A percentile compares a stretch with the other conserved stretches of the same genome.
These are phyloP conservation scores for Cytospora mali DNA, from an alignment of 2,329 filamentous ascomycete genomes.

Conservation along the genomic window DNA sequence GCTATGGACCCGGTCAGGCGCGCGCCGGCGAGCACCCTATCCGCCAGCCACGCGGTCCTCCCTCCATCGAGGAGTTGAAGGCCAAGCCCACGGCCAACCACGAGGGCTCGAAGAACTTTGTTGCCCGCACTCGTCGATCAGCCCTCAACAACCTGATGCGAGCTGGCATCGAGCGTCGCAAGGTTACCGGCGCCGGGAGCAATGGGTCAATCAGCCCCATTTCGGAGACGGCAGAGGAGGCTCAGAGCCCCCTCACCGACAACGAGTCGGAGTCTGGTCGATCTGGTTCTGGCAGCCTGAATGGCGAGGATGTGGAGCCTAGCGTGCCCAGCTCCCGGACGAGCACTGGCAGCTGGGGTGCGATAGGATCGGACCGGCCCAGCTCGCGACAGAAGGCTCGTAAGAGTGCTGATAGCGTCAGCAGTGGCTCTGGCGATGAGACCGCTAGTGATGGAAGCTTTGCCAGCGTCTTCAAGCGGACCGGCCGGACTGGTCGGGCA, in stretches of 20 bases:
- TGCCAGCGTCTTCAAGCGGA: conserved; percentile 67
- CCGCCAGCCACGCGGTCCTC: conserved; percentile 90
- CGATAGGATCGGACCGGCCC: conserved; percentile 86
- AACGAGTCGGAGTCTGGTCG: conserved; percentile 73
- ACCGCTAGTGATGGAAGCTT: conserved; percentile 61
- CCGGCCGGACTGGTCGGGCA: conserved; percentile 56
- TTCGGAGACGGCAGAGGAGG: conserved; percentile 73
- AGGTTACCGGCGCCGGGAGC: conserved; percentile 70
- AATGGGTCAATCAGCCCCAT: conserved; percentile 85
- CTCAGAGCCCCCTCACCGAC: conserved; percentile 70
- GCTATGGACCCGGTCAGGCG: conserved; percentile 88
- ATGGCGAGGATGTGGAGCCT: conserved; percentile 65
- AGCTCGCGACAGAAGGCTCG: conserved; percentile 67
- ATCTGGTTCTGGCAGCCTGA: conserved; percentile 78
- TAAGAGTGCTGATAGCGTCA: conserved; percentile 66
- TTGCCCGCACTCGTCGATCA: conserved; percentile 85
- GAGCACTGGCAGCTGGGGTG: conserved; percentile 72
- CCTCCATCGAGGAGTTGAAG: conserved; percentile 86
- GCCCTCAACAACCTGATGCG: conserved; percentile 90
- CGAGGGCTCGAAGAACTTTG: conserved; percentile 98
- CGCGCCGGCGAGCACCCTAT: conserved; percentile 93
- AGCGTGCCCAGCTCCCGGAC: conserved; percentile 76
- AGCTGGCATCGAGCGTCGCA: conserved; percentile 84
- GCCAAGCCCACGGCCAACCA: conserved; percentile 88
- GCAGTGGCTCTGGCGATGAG: conserved; percentile 58